Evolutionary conservation across 83 land plant species (phyloP).

Genomic region (Picea engelmannii): DNA sequence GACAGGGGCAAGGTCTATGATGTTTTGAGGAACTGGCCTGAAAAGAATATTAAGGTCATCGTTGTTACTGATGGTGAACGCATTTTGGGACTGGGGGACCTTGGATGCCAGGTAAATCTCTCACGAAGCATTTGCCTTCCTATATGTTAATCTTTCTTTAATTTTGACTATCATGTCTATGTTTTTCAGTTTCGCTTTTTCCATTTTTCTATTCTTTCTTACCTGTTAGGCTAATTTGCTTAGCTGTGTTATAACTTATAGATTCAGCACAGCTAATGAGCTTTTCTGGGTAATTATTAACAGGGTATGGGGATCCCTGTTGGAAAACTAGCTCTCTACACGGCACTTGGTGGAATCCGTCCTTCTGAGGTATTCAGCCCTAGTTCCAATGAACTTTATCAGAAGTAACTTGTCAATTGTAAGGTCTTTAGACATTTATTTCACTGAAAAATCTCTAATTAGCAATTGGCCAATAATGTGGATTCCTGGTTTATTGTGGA

Average conservation of each 20-base stretch:
- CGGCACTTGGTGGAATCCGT: slow-evolving; percentile 87
- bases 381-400: not conserved
- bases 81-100: slow-evolving; percentile 51
- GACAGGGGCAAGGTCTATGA: slow-evolving; percentile 42
- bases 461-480: not conserved
- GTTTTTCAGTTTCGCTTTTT: not conserved
- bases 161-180: not conserved
- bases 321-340: slow-evolving; percentile 84
- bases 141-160: not conserved
- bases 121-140: not conserved
- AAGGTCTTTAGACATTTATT: not conserved
- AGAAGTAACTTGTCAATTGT: not conserved
- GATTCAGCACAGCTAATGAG: not conserved
- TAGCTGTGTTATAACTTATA: not conserved
- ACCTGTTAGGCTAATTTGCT: not conserved
- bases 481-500: not conserved
- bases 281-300: slow-evolving; percentile 11
- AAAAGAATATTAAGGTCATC: slow-evolving; percentile 38
- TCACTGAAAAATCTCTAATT: not conserved
- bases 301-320: slow-evolving; percentile 99
- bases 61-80: slow-evolving; percentile 62
- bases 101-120: slow-evolving; percentile 40
- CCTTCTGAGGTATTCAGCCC: slow-evolving; percentile 64
- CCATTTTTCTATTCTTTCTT: not conserved
- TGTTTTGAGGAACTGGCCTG: slow-evolving; percentile 47